Evolutionary conservation across 2,329 filamentous ascomycete genomes (phyloP).

Genomic region (Paecilomyces fulvus): DNA sequence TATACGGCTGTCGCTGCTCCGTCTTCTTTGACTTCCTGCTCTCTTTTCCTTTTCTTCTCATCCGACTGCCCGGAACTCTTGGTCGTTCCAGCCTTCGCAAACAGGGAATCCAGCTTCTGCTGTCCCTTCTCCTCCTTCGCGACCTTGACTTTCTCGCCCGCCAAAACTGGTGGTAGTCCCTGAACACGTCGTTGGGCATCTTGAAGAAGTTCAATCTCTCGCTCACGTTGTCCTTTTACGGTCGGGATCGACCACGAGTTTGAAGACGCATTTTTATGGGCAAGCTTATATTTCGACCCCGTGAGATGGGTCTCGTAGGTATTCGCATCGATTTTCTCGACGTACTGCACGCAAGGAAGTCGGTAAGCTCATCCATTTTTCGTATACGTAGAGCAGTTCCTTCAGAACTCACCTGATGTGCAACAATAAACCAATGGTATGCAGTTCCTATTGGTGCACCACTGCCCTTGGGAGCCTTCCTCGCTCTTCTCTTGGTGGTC

Average conservation of each 20-base stretch:
- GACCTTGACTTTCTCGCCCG: slow-evolving; percentile 23
- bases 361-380: background rate
- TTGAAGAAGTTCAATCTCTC: slow-evolving; percentile 24
- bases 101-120: slow-evolving; percentile 22
- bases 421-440: slow-evolving; percentile 28
- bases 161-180: slow-evolving; percentile 24
- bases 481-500: slow-evolving; percentile 22
- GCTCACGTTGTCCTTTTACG: slow-evolving; percentile 25
- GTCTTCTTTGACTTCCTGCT: background rate
- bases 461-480: slow-evolving; percentile 24
- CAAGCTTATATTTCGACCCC: slow-evolving; percentile 29
- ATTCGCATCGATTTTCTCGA: slow-evolving; percentile 28
- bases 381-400: background rate
- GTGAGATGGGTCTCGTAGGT: slow-evolving; percentile 26
- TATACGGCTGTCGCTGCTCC: background rate
- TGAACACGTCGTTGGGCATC: slow-evolving; percentile 24
- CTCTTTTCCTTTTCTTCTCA: slow-evolving; percentile 14
- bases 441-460: slow-evolving; percentile 27
- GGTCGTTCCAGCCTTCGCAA: slow-evolving; percentile 10
- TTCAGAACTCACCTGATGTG: slow-evolving; percentile 20
- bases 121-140: slow-evolving; percentile 24
- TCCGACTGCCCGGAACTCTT: background rate
- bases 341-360: slow-evolving; percentile 14
- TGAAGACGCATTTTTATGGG: slow-evolving; percentile 20
- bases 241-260: slow-evolving; percentile 28